Percentiles rank a stretch among this genome's conserved stretches.
Evolutionary conservation across 176 grass and related monocot genomes (phyloP).

Genomic region (Rhipidocladum racemiflorum): DNA sequence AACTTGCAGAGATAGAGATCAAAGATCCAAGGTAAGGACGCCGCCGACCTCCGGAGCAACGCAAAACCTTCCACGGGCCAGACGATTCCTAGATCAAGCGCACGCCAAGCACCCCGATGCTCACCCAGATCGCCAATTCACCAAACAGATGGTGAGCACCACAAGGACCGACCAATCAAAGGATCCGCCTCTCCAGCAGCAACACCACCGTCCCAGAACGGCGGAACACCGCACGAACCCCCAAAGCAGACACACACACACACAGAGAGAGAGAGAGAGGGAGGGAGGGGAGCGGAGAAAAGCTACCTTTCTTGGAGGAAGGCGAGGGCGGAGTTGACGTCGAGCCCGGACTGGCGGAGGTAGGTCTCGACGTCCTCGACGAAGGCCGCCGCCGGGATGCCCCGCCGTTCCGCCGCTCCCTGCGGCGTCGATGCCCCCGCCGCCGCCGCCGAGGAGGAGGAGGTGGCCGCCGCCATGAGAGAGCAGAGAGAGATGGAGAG

Average conservation of each 20-base stretch:
- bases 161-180: background rate
- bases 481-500: background rate
- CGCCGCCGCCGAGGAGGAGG: constrained; percentile 15
- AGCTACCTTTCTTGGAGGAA: constrained; percentile 88
- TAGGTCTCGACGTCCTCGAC: constrained; percentile 94
- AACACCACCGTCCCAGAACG: background rate
- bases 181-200: background rate
- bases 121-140: background rate
- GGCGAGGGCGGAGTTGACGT: constrained; percentile 88
- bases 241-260: background rate
- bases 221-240: background rate
- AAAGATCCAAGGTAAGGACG: background rate
- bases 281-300: background rate
- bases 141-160: background rate
- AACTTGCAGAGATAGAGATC: background rate
- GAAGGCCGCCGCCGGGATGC: constrained; percentile 82
- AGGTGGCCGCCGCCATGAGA: constrained; percentile 31
- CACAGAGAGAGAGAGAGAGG: background rate
- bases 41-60: background rate
- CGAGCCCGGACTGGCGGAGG: constrained; percentile 73
- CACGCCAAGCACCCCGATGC: background rate
- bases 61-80: background rate
- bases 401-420: constrained; percentile 55
- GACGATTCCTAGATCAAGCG: background rate
- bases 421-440: constrained; percentile 30